phyloP scores from a whole-genome alignment of 2,329 filamentous ascomycete genomes.

The Dactylellina haptotyla region DNA sequence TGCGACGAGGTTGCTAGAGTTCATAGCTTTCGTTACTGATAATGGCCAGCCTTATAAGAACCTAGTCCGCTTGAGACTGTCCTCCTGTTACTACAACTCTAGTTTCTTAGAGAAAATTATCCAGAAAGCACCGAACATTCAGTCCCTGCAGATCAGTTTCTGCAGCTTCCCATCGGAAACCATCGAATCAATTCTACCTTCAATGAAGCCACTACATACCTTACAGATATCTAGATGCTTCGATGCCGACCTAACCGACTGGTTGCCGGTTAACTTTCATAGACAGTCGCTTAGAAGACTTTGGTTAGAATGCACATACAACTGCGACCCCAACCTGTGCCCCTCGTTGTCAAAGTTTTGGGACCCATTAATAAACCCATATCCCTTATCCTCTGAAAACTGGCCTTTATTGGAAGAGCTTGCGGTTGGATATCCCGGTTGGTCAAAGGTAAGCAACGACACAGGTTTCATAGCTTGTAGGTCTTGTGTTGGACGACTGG shows the following conservation, averaged over 20 bases:
- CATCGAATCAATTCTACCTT: slow-evolving; percentile 4
- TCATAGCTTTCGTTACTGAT: neutral
- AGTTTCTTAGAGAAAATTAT: slow-evolving; percentile 1
- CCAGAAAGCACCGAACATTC: neutral
- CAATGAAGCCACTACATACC: slow-evolving; percentile 18
- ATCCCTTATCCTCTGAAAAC: slow-evolving; percentile 6
- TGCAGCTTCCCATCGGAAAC: neutral
- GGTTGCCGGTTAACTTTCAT: slow-evolving; percentile 9
- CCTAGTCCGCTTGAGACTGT: neutral
- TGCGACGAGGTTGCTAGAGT: slow-evolving; percentile 6
- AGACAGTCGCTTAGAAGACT: slow-evolving; percentile 7
- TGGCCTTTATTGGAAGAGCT: slow-evolving; percentile 24
- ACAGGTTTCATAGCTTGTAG: neutral
- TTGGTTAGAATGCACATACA: slow-evolving; percentile 22
- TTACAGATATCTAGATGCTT: slow-evolving; percentile 22
- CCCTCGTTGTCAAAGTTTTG: slow-evolving; percentile 21
- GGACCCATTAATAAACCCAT: slow-evolving; percentile 8
- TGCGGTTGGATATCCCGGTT: slow-evolving; percentile 19
- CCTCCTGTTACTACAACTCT: neutral
- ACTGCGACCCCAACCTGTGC: slow-evolving; percentile 25
- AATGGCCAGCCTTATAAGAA: neutral
- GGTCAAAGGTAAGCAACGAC: slow-evolving; percentile 1
- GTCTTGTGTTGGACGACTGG: neutral
- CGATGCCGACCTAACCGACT: slow-evolving; percentile 3
- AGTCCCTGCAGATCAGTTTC: slow-evolving; percentile 3